These are phyloP conservation scores for Fusarium verrucosum DNA, from an alignment of 2,329 filamentous ascomycete genomes.

Conservation along the genomic window DNA sequence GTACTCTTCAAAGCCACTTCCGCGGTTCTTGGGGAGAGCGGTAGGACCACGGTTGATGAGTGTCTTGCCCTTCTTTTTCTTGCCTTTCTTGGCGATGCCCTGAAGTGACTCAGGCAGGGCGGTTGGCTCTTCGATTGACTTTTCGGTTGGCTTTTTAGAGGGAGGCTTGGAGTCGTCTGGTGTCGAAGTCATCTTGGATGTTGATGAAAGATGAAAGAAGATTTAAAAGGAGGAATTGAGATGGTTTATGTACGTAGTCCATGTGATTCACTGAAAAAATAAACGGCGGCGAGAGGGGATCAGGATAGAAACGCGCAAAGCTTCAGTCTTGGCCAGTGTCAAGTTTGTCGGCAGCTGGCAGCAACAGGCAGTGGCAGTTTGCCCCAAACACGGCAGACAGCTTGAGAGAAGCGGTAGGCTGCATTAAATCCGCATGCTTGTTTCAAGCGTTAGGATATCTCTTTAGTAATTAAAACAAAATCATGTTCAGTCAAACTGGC, in stretches of 20 bases:
- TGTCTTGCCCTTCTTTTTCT: conserved; percentile 29
- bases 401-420: neutral
- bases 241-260: neutral
- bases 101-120: conserved; percentile 19
- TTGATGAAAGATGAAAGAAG: neutral
- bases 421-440: neutral
- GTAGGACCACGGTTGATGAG: conserved; percentile 50
- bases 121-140: neutral
- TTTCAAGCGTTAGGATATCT: too few relatives aligned
- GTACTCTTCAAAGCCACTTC: conserved; percentile 81
- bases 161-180: neutral
- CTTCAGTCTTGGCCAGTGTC: neutral
- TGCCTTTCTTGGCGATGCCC: conserved; percentile 36
- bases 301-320: neutral
- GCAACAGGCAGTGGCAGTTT: conserved; percentile 4
- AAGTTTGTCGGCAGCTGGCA: conserved; percentile 6
- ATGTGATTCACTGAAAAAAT: conserved; percentile 10
- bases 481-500: too few relatives aligned
- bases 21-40: conserved; percentile 55
- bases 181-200: conserved; percentile 3
- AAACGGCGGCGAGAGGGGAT: neutral
- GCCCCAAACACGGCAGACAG: neutral
- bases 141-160: too few relatives aligned
- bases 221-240: neutral
- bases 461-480: neutral